These are phyloP conservation scores for Andrographis paniculata DNA, from an alignment of 305 asterid species.

Conservation along the genomic window DNA sequence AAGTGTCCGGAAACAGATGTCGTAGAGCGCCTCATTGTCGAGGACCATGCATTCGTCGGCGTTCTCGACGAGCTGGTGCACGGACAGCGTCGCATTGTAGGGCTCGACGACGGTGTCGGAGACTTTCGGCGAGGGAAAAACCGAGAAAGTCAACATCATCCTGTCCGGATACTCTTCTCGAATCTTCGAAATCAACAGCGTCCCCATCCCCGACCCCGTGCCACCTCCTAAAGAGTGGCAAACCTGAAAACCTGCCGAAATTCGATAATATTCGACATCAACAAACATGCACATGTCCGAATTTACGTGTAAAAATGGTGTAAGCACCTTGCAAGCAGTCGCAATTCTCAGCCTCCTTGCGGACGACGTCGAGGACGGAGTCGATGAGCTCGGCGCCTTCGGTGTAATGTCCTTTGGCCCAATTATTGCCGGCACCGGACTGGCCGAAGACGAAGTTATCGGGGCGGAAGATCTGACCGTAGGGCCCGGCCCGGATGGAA, in stretches of 20 bases:
- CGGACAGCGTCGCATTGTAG: constrained; percentile 48
- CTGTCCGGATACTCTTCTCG: constrained; percentile 54
- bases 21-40: too few species aligned
- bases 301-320: neutral
- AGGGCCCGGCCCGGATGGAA: neutral
- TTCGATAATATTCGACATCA: constrained; percentile 28
- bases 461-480: constrained; percentile 6
- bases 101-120: constrained; percentile 47
- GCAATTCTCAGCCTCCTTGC: constrained; percentile 9
- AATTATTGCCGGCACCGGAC: constrained; percentile 8
- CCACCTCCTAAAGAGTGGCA: constrained; percentile 93
- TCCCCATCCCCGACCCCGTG: constrained; percentile 92
- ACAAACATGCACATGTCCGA: neutral
- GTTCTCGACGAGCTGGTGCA: constrained; percentile 47
- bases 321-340: constrained; percentile 10
- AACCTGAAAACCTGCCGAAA: constrained; percentile 71
- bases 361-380: constrained; percentile 1
- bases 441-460: constrained; percentile 8
- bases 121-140: too few species aligned
- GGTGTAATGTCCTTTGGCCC: constrained; percentile 9
- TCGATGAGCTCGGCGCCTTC: constrained; percentile 10
- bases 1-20: constrained; percentile 52
- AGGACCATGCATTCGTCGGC: constrained; percentile 59
- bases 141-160: constrained; percentile 45
- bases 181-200: constrained; percentile 73